These are phyloP conservation scores for Elsinoe perseae DNA, from an alignment of 2,329 filamentous ascomycete species.

Conservation along the genomic window DNA sequence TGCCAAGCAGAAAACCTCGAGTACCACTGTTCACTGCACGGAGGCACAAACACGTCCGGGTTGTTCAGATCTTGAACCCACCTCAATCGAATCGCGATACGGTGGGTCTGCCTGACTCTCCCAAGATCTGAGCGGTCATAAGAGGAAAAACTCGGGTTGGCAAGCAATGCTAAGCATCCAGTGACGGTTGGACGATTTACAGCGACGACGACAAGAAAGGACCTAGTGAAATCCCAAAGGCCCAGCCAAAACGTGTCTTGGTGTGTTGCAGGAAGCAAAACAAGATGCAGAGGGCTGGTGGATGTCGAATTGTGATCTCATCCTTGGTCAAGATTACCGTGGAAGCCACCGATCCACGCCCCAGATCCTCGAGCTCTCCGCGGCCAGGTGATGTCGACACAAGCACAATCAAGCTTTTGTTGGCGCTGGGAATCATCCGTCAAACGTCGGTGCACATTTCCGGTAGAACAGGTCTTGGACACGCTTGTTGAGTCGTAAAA, in stretches of 20 bases:
- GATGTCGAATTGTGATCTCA: conserved; percentile 4
- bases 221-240: background rate
- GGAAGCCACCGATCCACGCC: conserved; percentile 7
- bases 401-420: conserved; percentile 11
- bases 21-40: background rate
- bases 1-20: background rate
- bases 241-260: background rate
- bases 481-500: background rate
- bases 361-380: background rate
- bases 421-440: conserved; percentile 7
- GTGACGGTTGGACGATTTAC: background rate
- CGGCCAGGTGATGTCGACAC: conserved; percentile 8
- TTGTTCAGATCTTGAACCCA: background rate
- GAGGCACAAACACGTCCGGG: background rate
- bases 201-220: background rate
- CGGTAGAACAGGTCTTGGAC: background rate
- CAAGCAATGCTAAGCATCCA: background rate
- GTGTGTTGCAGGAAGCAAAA: background rate
- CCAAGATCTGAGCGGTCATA: background rate
- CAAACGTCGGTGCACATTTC: background rate
- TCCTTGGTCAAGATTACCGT: conserved; percentile 6
- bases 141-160: background rate
- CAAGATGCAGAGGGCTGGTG: background rate
- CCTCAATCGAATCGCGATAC: conserved; percentile 1
- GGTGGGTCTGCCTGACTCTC: background rate